Conservation (phyloP, 2,329 filamentous ascomycete species). For the Orbilia oligospora region DNA sequence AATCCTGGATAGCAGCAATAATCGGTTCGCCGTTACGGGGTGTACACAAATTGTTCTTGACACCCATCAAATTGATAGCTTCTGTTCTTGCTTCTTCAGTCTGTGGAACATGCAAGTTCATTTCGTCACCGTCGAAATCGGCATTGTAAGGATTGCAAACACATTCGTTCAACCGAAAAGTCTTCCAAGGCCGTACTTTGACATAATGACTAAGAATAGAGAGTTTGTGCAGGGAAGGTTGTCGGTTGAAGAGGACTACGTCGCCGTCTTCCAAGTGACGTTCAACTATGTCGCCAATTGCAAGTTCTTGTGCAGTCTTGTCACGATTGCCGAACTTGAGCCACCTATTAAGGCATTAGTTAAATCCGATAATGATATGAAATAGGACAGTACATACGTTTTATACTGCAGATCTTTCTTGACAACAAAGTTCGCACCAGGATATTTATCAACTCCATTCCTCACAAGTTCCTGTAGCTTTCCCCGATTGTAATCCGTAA, state of each 20-base stretch:
- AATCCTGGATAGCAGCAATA: conserved; percentile 99
- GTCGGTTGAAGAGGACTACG: conserved; percentile 96
- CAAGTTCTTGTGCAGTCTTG: conserved; percentile 79
- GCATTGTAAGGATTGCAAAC: conserved; percentile 98
- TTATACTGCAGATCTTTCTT: conserved; percentile 81
- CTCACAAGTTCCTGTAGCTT: conserved; percentile 82
- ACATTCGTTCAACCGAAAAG: conserved; percentile 97
- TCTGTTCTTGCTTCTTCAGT: conserved; percentile 97
- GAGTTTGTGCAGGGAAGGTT: conserved; percentile 96
- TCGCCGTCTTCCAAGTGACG: conserved; percentile 95
- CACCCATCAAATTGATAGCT: conserved; percentile 96
- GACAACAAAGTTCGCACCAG: conserved; percentile 86
- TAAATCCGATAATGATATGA: neutral
- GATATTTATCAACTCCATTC: conserved; percentile 84
- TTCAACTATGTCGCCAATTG: conserved; percentile 89
- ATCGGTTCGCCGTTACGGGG: conserved; percentile 98
- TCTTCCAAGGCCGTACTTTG: conserved; percentile 94
- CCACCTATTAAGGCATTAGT: conserved; percentile 66
- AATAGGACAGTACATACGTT: conserved; percentile 67
- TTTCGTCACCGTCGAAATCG: conserved; percentile 98
- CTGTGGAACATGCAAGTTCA: conserved; percentile 98
- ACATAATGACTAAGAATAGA: conserved; percentile 97
- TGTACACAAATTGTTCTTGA: conserved; percentile 94
- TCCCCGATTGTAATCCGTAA: conserved; percentile 85
- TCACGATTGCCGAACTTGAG: conserved; percentile 82